Base-by-base conservation (phyloP, 371 early-diverging fungal species). In the Mucor plumbeus region DNA sequence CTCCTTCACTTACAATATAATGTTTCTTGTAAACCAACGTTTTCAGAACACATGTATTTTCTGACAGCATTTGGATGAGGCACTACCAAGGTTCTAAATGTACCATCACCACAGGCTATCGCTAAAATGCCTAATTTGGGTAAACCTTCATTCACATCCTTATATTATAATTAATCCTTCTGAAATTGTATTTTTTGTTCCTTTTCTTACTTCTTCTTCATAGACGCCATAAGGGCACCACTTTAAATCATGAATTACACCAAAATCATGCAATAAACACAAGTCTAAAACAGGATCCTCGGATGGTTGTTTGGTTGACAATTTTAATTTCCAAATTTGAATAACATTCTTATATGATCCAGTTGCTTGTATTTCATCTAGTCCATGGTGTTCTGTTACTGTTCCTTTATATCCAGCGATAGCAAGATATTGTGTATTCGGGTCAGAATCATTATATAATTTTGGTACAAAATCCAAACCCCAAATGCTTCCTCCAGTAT, bases 401-500 rank as follows among this genome's bases (percentile, higher is more conserved):
- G 77, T 74, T 4, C 76, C 65, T 59, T 70, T 75, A 62, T 85
- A 88, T 0, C 88, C 88, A 9, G 73, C 87, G 21, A 86, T 73
- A 9, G 88, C 90, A 1, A 89, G 58, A 61, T 85, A 89, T 47
- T 88, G 88, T 33, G 41, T 65, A 10, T 26, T 59, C 61, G 48
- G 61, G 65, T 74, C 63, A 0, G 41, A 41, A 47, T 74, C 72
- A 0, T 54, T 35, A 4, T 63, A 11, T 0, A 48, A n/a, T 31
- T 78, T 78, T 10, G 84, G 83, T 17, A 76, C 80, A 78, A 88
- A 88, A 54, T 84, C 85, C 44, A 89, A 53, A 7, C 84, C 85
- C 88, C 89, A 88, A 15, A 86, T 78, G 31, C 83, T 82, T 26
- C 82, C 77, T 8, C 89, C 89, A 40, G 77, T 67, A 61, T 88